Conservation (phyloP, 768 basidiomycete genomes). For the Galerina sulciceps region DNA sequence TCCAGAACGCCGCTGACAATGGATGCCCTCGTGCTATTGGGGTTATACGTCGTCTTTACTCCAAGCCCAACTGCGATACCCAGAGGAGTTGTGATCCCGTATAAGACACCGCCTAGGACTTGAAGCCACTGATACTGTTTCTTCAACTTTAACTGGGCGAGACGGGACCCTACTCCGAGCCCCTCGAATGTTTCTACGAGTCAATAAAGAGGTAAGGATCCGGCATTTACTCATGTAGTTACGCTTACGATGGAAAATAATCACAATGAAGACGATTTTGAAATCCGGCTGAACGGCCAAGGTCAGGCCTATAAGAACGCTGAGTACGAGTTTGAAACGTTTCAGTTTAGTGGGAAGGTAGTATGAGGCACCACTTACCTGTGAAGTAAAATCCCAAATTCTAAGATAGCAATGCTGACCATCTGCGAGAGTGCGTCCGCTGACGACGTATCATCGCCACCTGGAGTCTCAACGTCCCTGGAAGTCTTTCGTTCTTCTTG, state of each 20-base stretch:
- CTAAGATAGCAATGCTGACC: slow-evolving; percentile 86
- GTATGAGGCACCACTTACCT: slow-evolving; percentile 40
- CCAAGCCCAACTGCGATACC: slow-evolving; percentile 87
- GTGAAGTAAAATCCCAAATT: slow-evolving; percentile 90
- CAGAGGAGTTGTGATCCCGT: slow-evolving; percentile 79
- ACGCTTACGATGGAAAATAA: slow-evolving; percentile 86
- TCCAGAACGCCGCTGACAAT: slow-evolving; percentile 87
- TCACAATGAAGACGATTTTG: slow-evolving; percentile 80
- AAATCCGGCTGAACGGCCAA: slow-evolving; percentile 83
- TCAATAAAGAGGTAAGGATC: not conserved
- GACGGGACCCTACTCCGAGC: slow-evolving; percentile 87
- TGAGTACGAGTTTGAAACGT: slow-evolving; percentile 31
- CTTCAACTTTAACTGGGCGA: slow-evolving; percentile 73
- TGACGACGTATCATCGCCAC: not conserved
- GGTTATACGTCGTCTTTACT: slow-evolving; percentile 77
- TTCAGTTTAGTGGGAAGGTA: no score
- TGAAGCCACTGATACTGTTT: slow-evolving; percentile 58
- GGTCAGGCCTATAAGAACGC: slow-evolving; percentile 84
- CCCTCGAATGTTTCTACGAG: slow-evolving; percentile 86
- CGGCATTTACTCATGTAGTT: not conserved
- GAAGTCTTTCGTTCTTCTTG: not conserved
- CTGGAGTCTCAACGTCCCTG: not conserved
- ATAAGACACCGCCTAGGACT: slow-evolving; percentile 59
- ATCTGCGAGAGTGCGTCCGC: slow-evolving; percentile 60
- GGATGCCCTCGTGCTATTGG: slow-evolving; percentile 68